Evolutionary conservation across 139 green algal species (phyloP).

Genomic region (Haematococcus lacustris): DNA sequence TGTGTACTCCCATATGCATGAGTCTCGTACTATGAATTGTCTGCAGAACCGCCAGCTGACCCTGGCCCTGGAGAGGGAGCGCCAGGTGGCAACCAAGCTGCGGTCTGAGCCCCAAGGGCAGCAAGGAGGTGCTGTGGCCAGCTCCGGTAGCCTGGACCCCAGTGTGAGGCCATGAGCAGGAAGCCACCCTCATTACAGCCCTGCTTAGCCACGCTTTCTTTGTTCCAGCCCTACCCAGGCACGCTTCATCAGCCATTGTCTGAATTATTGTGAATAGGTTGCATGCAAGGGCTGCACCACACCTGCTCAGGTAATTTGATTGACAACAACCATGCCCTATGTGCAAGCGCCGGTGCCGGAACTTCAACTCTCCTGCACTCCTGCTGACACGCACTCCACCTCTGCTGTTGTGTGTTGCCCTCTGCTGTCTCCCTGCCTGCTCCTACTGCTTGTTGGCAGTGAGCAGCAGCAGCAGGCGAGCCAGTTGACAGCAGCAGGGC

Average conservation of each 20-base stretch:
- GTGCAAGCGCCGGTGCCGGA: too few species aligned
- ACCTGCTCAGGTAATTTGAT: too few species aligned
- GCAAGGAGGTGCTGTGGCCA: not conserved
- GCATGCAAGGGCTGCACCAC: too few species aligned
- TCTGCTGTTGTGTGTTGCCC: not conserved
- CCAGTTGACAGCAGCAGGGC: conserved; percentile 21
- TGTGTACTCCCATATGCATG: not conserved
- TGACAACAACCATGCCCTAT: too few species aligned
- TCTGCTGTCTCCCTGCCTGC: not conserved
- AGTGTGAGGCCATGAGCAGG: not conserved
- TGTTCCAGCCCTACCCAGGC: too few species aligned
- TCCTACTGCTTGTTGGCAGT: not conserved
- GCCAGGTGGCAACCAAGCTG: conserved; percentile 25
- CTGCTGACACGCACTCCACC: not conserved
- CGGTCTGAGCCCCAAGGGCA: conserved; percentile 13
- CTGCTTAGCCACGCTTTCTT: too few species aligned
- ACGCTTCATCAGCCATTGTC: too few species aligned
- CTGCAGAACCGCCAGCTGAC: conserved; percentile 35
- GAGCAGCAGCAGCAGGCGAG: not conserved
- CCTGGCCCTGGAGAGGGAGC: conserved; percentile 41
- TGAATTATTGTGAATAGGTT: not conserved
- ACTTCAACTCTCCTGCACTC: too few species aligned
- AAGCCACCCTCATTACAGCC: not conserved
- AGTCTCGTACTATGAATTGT: not conserved
- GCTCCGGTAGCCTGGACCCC: not conserved